phyloP scores from a whole-genome alignment of 352 stramenopile genomes.

The Globisporangium alternatum region DNA sequence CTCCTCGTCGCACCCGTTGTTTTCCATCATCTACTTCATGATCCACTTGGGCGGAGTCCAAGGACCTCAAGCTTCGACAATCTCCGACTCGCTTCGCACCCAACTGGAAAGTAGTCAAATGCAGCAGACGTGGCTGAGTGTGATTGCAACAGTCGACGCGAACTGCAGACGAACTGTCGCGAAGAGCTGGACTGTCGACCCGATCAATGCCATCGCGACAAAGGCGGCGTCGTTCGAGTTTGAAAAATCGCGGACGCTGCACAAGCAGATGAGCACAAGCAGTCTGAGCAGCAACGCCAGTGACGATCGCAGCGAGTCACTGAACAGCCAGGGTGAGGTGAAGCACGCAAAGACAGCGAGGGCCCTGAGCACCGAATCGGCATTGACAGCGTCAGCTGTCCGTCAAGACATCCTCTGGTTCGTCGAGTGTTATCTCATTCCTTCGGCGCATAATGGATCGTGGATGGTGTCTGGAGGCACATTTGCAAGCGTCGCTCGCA shows the following conservation, averaged over 20 bases:
- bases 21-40: constrained; percentile 50
- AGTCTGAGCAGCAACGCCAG: constrained; percentile 16
- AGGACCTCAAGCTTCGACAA: not conserved
- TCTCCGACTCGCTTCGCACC: constrained; percentile 19
- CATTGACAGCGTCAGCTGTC: constrained; percentile 8
- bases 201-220: constrained; percentile 34
- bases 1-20: constrained; percentile 54
- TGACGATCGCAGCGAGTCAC: constrained; percentile 12
- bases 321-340: constrained; percentile 6
- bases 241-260: constrained; percentile 8
- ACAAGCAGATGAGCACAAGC: constrained; percentile 11
- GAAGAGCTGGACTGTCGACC: constrained; percentile 28
- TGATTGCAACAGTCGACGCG: constrained; percentile 40
- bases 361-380: constrained; percentile 14
- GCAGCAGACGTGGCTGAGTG: constrained; percentile 28
- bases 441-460: constrained; percentile 29
- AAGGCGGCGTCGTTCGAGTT: constrained; percentile 18
- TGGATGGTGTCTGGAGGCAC: constrained; percentile 30
- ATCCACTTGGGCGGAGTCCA: constrained; percentile 12
- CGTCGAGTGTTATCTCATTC: constrained; percentile 52
- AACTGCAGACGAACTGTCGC: constrained; percentile 44
- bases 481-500: constrained; percentile 14
- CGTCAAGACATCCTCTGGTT: constrained; percentile 37
- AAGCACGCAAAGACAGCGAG: constrained; percentile 14
- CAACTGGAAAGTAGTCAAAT: constrained; percentile 32